Percentiles rank a stretch among this genome's conserved stretches.
Evolutionary conservation across 768 basidiomycete genomes (phyloP).

Genomic region (Auriscalpium microsporum): DNA sequence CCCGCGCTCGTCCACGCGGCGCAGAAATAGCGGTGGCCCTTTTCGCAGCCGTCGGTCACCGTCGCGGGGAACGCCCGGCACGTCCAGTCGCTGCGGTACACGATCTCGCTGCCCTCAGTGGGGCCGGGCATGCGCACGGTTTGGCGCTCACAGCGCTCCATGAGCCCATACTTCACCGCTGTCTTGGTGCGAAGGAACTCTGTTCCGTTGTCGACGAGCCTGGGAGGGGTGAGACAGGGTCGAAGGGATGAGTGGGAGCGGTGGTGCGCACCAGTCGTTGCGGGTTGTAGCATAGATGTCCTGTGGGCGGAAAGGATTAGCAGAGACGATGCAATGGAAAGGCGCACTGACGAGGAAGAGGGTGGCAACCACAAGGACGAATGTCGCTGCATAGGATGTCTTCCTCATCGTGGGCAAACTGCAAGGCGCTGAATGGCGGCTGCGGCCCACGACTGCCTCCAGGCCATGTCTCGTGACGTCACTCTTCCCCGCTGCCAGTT

Average conservation of each 20-base stretch:
- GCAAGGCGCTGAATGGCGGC: not conserved
- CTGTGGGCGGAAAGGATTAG: constrained; percentile 24
- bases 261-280: constrained; percentile 50
- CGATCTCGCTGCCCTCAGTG: constrained; percentile 32
- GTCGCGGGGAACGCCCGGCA: constrained; percentile 61
- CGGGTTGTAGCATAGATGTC: constrained; percentile 48
- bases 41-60: constrained; percentile 36
- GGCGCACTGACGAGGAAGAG: constrained; percentile 32
- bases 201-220: constrained; percentile 31
- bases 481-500: too few species aligned
- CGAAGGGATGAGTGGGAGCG: not conserved
- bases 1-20: constrained; percentile 63
- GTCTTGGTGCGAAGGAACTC: constrained; percentile 40
- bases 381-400: constrained; percentile 58
- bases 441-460: not conserved
- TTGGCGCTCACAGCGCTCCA: constrained; percentile 46
- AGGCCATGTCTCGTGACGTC: too few species aligned
- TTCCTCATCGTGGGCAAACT: constrained; percentile 44
- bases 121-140: constrained; percentile 39
- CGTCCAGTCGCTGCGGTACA: constrained; percentile 42
- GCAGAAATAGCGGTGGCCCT: constrained; percentile 53
- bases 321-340: not conserved
- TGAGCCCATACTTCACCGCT: constrained; percentile 52
- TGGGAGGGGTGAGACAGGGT: constrained; percentile 6
- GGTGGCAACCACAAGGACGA: constrained; percentile 43